Base-by-base conservation (phyloP, 2,329 filamentous ascomycete species). In the Chaetomium sp. region DNA sequence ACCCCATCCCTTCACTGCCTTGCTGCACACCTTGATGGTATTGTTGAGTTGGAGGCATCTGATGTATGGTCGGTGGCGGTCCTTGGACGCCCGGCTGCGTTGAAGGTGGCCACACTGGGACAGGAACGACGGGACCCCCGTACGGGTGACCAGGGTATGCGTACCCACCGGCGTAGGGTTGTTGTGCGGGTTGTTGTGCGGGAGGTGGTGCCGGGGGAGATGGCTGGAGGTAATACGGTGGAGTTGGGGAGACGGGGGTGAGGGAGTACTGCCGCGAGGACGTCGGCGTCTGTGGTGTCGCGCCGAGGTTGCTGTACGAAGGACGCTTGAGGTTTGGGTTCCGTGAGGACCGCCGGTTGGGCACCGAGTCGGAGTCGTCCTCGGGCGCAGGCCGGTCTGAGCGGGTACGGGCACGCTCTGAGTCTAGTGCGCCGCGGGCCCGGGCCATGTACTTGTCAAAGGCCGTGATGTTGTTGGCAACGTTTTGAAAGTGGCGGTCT, bases 371-470 rank as follows among this genome's bases (percentile, higher is more conserved):
- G 4, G 37, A 6, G 9, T 49, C 47, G 14, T 49, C 47, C 14
- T 37, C 47, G 5, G 34, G 37, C 9, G 19, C 37, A 3, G 36
- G 47, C 10, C 47, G 19, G 37, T 49, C 47, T 11, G 19, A 40
- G 11, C 47, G 36, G 11, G 36, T 49, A 4, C 36, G 47, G 9
- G 47, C 47, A 12, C 47, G 47, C 10, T 49, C 47, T 11, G 47
- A 49, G 10, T 49, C 47, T 2, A 41, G 11, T 10, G 14, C 47
- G 1, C 47, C 47, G 47, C 47, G 47, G 14, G 47, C 47, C 5
- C 47, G 36, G 19, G 47, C 47, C 47, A 49, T 49, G 36, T 49
- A 49, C 37, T 49, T 49, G 47, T 49, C 47, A 41, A 49, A 49
- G 19, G 47, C 36, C 36, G 47, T 49, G 37, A 49, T 36, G 37